These are phyloP conservation scores for Austroboletus olivaceoglutinosus DNA, from an alignment of 1,284 basidiomycete genomes.

Conservation along the genomic window DNA sequence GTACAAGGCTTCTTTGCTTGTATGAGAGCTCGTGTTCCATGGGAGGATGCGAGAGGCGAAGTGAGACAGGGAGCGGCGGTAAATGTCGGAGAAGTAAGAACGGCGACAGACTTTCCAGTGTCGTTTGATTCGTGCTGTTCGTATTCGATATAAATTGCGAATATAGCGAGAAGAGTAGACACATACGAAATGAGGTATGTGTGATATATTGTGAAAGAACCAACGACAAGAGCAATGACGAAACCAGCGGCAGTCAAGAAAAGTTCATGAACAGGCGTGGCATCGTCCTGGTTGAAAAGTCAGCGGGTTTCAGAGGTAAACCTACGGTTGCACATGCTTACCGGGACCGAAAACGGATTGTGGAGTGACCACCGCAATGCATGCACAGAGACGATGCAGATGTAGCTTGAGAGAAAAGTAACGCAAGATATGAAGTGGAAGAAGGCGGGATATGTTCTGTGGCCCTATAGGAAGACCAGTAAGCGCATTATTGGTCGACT, in stretches of 20 bases:
- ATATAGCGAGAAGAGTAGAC: neutral
- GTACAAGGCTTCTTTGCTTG: slow-evolving; percentile 65
- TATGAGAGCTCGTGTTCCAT: slow-evolving; percentile 76
- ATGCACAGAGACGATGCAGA: slow-evolving; percentile 52
- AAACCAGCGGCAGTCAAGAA: slow-evolving; percentile 61
- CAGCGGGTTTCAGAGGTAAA: slow-evolving; percentile 5
- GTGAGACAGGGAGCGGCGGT: slow-evolving; percentile 53
- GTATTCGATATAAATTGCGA: slow-evolving; percentile 1
- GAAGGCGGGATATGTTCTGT: slow-evolving; percentile 84
- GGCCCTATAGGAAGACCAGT: slow-evolving; percentile 50
- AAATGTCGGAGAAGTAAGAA: slow-evolving; percentile 71
- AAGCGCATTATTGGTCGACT: neutral
- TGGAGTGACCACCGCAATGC: slow-evolving; percentile 69
- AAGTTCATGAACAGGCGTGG: slow-evolving; percentile 70
- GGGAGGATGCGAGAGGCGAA: slow-evolving; percentile 61
- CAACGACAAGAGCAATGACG: slow-evolving; percentile 67
- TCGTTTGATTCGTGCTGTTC: slow-evolving; percentile 80
- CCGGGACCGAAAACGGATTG: slow-evolving; percentile 52
- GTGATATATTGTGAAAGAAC: slow-evolving; percentile 77
- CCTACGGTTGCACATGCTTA: slow-evolving; percentile 36
- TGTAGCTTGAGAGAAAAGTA: slow-evolving; percentile 64
- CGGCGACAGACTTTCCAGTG: slow-evolving; percentile 76
- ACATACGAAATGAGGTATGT: slow-evolving; percentile 76
- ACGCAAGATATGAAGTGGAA: slow-evolving; percentile 76
- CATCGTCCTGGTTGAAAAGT: slow-evolving; percentile 48